Percentiles rank a stretch among this genome's conserved stretches.
These are phyloP conservation scores for Xanthoparmelia taractica DNA, from an alignment of 495 filamentous ascomycete species.

Conservation along the genomic window DNA sequence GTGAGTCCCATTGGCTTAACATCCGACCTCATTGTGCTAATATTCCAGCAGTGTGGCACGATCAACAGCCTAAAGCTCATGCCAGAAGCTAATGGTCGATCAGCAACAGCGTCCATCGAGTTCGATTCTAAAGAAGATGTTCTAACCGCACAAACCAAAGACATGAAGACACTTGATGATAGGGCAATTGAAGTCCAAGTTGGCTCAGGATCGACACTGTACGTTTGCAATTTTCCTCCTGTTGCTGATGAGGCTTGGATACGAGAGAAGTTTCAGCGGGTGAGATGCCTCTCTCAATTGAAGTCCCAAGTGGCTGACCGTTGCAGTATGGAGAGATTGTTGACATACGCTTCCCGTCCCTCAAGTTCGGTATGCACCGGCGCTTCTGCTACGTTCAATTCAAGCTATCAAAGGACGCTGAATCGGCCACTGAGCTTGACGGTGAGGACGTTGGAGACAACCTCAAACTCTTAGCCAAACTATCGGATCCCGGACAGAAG, in stretches of 20 bases:
- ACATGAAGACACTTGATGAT: slow-evolving; percentile 66
- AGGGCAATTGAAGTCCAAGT: slow-evolving; percentile 62
- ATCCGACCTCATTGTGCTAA: slow-evolving; percentile 23
- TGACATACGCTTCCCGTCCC: slow-evolving; percentile 79
- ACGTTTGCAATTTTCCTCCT: slow-evolving; percentile 85
- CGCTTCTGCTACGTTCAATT: slow-evolving; percentile 95
- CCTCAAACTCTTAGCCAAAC: slow-evolving; percentile 63
- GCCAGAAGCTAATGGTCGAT: slow-evolving; percentile 46
- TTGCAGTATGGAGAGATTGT: slow-evolving; percentile 67
- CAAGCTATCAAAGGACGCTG: slow-evolving; percentile 52
- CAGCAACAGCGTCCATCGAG: slow-evolving; percentile 71
- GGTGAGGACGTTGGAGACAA: slow-evolving; percentile 57
- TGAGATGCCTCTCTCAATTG: slow-evolving; percentile 27
- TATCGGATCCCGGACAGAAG: slow-evolving; percentile 73
- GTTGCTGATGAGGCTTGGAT: slow-evolving; percentile 76
- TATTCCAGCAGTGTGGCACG: slow-evolving; percentile 52
- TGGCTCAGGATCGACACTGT: slow-evolving; percentile 70
- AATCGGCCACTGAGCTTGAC: slow-evolving; percentile 61
- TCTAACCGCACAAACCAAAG: slow-evolving; percentile 66
- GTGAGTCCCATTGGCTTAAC: slow-evolving; percentile 33
- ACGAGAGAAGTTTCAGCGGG: slow-evolving; percentile 61
- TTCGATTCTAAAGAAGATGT: slow-evolving; percentile 76
- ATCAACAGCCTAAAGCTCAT: slow-evolving; percentile 67
- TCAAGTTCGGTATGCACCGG: slow-evolving; percentile 79
- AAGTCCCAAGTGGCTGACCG: slow-evolving; percentile 23